Base-by-base conservation (phyloP, 768 basidiomycete species). In the Hebeloma cylindrosporum region DNA sequence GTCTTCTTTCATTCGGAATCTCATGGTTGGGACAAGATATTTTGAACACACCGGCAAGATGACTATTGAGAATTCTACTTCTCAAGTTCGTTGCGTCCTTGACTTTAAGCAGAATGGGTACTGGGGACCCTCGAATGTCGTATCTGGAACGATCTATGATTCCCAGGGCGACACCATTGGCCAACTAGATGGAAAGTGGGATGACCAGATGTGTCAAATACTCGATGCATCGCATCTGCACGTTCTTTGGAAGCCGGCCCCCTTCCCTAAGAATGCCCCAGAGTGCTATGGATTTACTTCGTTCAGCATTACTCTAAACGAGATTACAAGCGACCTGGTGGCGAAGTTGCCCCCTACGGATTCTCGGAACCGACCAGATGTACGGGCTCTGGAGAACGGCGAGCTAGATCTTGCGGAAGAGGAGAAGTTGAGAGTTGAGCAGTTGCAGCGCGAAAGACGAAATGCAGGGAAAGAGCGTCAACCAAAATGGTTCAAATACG, bases 1-100 rank as follows among this genome's bases (percentile, higher is more conserved):
- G 1, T 90, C 88, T 1, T 88, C 88, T 2, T 94, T 93, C 65
- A 82, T 93, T 72, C 72, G 91, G 48, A 93, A 93, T 64, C 69
- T 94, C 45, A 83, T 93, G 80, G 84, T 90, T 65, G 92, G 92
- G 7, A 85, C 88, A 18, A 93, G 93, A 59, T 94, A 93, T 60
- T 74, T 94, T 20, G 91, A 93, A 59, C 92, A 93, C 56, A 77
- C 75, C 29, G 91, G 91, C 20, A 78, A 85, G 60, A 79, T 93
- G 80, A 77, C 71, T 8, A 80, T 94, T 33, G 79, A 80, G 47
- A 89, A 90, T 54, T 69, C 63, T 5, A 69, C 69, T 20, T 76
- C 70, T 18, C 71, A 73, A 9, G 70, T 71, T 27, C 76, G 74
- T 14, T 91, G 87, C 56, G 70, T 80, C 13, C 60, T 92, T n/a